phyloP scores from a whole-genome alignment of 179 eudicot genomes.

The Silene coronaria region DNA sequence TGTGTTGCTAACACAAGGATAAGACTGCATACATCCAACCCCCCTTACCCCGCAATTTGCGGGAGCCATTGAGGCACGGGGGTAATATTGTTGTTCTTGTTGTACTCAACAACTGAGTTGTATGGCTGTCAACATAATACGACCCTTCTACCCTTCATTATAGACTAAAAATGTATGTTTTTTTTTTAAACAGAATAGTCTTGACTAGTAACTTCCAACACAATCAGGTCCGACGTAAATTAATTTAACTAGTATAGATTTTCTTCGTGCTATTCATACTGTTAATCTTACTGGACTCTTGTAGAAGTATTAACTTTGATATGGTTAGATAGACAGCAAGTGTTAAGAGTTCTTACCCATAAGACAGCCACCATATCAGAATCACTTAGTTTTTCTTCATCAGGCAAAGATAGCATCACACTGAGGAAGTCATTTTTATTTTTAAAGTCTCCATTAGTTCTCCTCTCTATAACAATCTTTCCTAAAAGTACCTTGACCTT shows the following conservation, averaged over 20 bases:
- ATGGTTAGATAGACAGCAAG: background rate
- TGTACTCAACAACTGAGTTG: too few relatives aligned
- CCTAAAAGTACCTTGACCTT: conserved; percentile 32
- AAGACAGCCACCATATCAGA: conserved; percentile 42
- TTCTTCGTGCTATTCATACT: too few relatives aligned
- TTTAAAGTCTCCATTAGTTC: conserved; percentile 16
- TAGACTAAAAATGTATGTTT: background rate
- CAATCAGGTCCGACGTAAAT: too few relatives aligned
- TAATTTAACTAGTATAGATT: too few relatives aligned
- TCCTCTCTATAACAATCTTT: conserved; percentile 28
- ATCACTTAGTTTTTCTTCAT: conserved; percentile 29
- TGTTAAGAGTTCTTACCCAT: conserved; percentile 35
- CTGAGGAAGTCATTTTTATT: conserved; percentile 34
- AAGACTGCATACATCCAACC: too few relatives aligned
- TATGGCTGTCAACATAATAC: background rate
- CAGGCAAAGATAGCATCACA: conserved; percentile 36
- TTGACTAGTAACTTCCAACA: too few relatives aligned
- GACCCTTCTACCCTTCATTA: background rate
- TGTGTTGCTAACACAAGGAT: too few relatives aligned
- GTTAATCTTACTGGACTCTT: background rate
- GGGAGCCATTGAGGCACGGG: too few relatives aligned
- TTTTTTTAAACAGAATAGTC: too few relatives aligned
- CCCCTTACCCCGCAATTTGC: too few relatives aligned
- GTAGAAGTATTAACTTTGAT: background rate
- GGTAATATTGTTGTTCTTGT: too few relatives aligned